Evolutionary conservation across 169 alveolate species (phyloP), one percentile per base, ranked within the genome.

Genomic region (Prorocentrum cordatum): DNA sequence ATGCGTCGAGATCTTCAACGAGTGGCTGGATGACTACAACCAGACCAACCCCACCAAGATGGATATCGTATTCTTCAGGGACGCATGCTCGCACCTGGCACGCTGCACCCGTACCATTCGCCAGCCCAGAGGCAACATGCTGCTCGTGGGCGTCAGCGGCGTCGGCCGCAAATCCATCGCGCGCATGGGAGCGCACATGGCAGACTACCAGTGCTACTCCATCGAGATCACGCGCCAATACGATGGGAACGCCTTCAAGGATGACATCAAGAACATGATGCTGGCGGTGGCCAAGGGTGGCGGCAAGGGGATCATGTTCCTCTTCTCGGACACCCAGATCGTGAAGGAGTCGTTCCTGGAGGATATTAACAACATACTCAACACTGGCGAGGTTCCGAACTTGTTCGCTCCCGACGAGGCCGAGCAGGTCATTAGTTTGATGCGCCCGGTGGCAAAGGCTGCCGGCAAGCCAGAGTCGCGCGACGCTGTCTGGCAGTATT

Each of bases 91-190:
- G 67, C 99, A 96, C 79, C 93, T 96, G 36, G 94, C 96, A 42
- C 94, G 98, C 71, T 96, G 96, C 18, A 93, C 97, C 26, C 93
- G 90, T 3, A 95, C 96, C 71, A 91, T 97, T 31, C 96, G 95
- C 71, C 93, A 93, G 67, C 97, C 97, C 36, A 94, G 95, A 36
- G 97, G 98, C 32, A 96, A 96, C 88, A 97, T 98, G 35, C 93
- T 97, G 80, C 93, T 97, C 26, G 97, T 97, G 42, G 99, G 99
- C 32, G 98, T 97, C 64, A 98, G 98, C 32, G 99, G 99, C 29
- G 96, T 98, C 39, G 99, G 99, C 64, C 95, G 96, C 75, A 96
- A 96, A 93, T 94, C 97, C 24, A 92, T 96, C 62, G 91, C 97
- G 45, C 94, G 97, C 68, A 95, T 97, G 72, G 96, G 98, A 4